These are phyloP conservation scores for Cryptococcus floricola DNA, from an alignment of 1,284 basidiomycete genomes.

Conservation along the genomic window DNA sequence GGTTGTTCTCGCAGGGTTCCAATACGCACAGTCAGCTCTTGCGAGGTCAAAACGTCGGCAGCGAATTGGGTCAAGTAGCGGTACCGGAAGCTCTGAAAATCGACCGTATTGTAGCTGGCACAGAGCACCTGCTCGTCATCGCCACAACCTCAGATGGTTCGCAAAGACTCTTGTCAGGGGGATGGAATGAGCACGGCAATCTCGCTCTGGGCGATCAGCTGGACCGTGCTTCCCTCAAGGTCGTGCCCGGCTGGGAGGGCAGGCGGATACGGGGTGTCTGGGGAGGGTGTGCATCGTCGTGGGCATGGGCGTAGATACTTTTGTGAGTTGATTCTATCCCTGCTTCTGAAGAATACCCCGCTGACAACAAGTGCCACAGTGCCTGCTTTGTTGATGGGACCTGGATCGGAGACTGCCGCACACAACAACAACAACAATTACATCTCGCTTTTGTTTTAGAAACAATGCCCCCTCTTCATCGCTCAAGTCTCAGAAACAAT, in stretches of 20 bases:
- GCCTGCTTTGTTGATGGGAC: too few relatives aligned
- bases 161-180: slow-evolving; percentile 70
- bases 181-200: slow-evolving; percentile 96
- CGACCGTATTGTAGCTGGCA: slow-evolving; percentile 61
- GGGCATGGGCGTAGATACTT: slow-evolving; percentile 22
- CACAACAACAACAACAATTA: too few relatives aligned
- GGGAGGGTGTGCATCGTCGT: slow-evolving; percentile 35
- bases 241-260: slow-evolving; percentile 14
- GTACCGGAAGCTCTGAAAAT: slow-evolving; percentile 22
- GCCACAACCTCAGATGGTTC: not conserved
- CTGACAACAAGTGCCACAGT: too few relatives aligned
- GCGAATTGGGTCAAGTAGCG: slow-evolving; percentile 3
- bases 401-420: too few relatives aligned
- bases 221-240: slow-evolving; percentile 52
- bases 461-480: too few relatives aligned
- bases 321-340: too few relatives aligned
- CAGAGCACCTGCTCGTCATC: slow-evolving; percentile 68
- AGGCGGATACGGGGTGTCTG: slow-evolving; percentile 24
- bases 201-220: slow-evolving; percentile 63
- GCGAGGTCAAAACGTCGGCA: not conserved
- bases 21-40: slow-evolving; percentile 66
- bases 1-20: slow-evolving; percentile 59
- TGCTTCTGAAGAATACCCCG: too few relatives aligned
- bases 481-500: too few relatives aligned
- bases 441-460: too few relatives aligned